Percentiles rank a stretch among this genome's conserved stretches.
phyloP scores from a whole-genome alignment of 1,139 yeast species.

The Hemisphaericaspora xylofermentans region DNA sequence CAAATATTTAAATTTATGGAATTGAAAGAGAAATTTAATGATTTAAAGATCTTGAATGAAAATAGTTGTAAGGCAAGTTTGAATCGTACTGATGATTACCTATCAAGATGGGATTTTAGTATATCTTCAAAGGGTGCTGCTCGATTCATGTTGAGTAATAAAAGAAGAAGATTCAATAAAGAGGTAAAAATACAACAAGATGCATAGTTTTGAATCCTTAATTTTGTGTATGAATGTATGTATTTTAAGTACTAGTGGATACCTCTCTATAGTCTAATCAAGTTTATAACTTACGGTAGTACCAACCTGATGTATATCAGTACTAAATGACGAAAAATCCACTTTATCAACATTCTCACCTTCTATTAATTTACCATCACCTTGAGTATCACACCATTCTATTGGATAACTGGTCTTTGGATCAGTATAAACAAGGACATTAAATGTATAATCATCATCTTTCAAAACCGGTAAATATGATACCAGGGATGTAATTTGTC shows the following conservation, averaged over 20 bases:
- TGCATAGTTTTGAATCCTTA: neutral
- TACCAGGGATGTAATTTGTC: constrained; percentile 88
- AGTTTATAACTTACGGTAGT: constrained; percentile 71
- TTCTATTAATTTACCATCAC: constrained; percentile 55
- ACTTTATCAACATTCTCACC: constrained; percentile 65
- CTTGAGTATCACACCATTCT: constrained; percentile 80
- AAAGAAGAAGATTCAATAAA: constrained; percentile 41
- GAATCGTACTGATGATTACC: constrained; percentile 46
- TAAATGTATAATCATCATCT: constrained; percentile 73
- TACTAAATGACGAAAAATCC: constrained; percentile 65
- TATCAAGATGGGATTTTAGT: constrained; percentile 48
- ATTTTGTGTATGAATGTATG: neutral
- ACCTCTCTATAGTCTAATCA: constrained; percentile 10
- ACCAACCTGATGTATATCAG: constrained; percentile 70
- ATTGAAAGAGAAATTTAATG: constrained; percentile 44
- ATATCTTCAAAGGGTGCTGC: constrained; percentile 48
- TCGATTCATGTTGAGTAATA: constrained; percentile 56
- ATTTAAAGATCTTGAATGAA: constrained; percentile 38
- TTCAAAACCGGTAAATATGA: constrained; percentile 77
- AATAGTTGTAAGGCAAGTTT: constrained; percentile 40
- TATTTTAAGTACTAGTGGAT: neutral
- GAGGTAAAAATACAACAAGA: constrained; percentile 19
- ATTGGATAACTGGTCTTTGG: constrained; percentile 61
- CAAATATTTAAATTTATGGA: constrained; percentile 50
- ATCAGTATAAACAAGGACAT: constrained; percentile 82